A percentile compares a stretch with the other conserved stretches of the same genome.
These are phyloP conservation scores for Aechmea fasciata DNA, from an alignment of 176 grass and related monocot species.

Conservation along the genomic window DNA sequence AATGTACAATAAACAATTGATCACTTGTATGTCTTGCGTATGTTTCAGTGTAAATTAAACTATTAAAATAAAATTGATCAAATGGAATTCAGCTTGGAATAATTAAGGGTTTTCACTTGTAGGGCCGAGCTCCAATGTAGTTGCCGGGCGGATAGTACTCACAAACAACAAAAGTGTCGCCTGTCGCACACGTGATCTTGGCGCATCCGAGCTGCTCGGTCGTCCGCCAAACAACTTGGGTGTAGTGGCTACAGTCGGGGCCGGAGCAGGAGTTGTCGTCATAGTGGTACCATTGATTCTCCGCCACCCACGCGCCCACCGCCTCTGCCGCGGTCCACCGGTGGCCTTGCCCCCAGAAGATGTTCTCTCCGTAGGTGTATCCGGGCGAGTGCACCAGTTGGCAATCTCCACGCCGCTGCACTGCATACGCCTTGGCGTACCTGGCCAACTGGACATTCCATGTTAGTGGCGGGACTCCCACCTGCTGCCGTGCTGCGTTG, in stretches of 20 bases:
- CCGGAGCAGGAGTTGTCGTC: conserved; percentile 21
- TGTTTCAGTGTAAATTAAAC: no score
- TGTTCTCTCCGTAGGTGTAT: conserved; percentile 60
- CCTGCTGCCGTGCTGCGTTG: conserved; percentile 29
- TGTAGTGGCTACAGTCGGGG: conserved; percentile 33
- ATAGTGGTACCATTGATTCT: conserved; percentile 17
- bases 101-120: conserved; percentile 3
- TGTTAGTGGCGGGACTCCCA: conserved; percentile 32
- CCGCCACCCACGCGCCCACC: conserved; percentile 31
- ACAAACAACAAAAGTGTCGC: conserved; percentile 45
- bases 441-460: conserved; percentile 27
- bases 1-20: no score
- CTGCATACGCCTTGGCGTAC: conserved; percentile 31
- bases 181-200: conserved; percentile 31
- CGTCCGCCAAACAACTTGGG: conserved; percentile 23
- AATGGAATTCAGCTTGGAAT: no score
- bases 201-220: conserved; percentile 40
- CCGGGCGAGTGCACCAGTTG: conserved; percentile 33
- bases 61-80: no score
- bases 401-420: conserved; percentile 33
- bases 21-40: no score
- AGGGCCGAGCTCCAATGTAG: conserved; percentile 34
- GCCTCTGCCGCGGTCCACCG: conserved; percentile 24
- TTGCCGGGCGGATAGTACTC: conserved; percentile 63
- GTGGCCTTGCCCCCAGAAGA: conserved; percentile 30